These are phyloP conservation scores for Echites panduratus DNA, from an alignment of 257 asterid genomes.

Conservation along the genomic window DNA sequence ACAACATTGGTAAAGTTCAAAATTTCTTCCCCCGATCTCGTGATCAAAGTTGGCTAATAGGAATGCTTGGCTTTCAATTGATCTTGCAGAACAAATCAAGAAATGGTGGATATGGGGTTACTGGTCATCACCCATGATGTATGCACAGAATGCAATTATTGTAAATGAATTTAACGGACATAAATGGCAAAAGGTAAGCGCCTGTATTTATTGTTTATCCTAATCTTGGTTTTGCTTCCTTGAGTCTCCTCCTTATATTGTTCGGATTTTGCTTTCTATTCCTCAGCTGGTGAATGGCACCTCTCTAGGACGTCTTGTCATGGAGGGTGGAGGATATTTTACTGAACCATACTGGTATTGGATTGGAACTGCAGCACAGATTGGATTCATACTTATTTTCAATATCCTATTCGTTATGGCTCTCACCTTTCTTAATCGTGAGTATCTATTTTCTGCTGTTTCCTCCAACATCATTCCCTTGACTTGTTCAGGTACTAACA, in stretches of 20 bases:
- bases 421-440: slow-evolving; percentile 47
- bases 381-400: slow-evolving; percentile 25
- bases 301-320: slow-evolving; percentile 24
- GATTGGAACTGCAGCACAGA: slow-evolving; percentile 34
- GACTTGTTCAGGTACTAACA: slow-evolving; percentile 3
- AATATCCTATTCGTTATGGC: slow-evolving; percentile 26
- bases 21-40: background rate
- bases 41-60: background rate
- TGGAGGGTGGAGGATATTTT: slow-evolving; percentile 31
- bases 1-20: no score
- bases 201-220: background rate
- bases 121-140: slow-evolving; percentile 32
- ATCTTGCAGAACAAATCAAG: slow-evolving; percentile 43
- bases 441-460: slow-evolving; percentile 22
- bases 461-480: background rate
- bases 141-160: slow-evolving; percentile 42
- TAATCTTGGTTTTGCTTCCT: background rate
- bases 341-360: slow-evolving; percentile 38
- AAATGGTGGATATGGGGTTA: slow-evolving; percentile 82
- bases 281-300: slow-evolving; percentile 18
- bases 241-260: background rate
- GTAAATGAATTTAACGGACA: slow-evolving; percentile 57
- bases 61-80: background rate
- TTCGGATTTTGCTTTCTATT: background rate
- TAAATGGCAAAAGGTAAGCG: slow-evolving; percentile 57